These are phyloP conservation scores for Penicillium riverlandense DNA, from an alignment of 495 filamentous ascomycete genomes.

Conservation along the genomic window DNA sequence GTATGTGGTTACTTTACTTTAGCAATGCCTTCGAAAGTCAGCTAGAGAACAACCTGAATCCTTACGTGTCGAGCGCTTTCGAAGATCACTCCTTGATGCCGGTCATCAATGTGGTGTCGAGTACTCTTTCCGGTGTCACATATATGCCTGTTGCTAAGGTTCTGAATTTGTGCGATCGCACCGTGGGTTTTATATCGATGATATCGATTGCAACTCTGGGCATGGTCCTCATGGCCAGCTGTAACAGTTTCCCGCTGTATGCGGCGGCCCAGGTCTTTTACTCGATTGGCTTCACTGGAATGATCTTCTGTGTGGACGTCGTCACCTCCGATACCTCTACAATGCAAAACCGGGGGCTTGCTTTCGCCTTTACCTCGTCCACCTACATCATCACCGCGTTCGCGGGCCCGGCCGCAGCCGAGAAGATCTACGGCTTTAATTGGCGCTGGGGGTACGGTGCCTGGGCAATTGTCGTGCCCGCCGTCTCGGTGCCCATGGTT, in stretches of 20 bases:
- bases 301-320: constrained; percentile 46
- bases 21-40: constrained; percentile 35
- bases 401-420: constrained; percentile 20
- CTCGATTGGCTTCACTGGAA: constrained; percentile 44
- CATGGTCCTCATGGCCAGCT: constrained; percentile 45
- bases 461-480: constrained; percentile 50
- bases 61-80: constrained; percentile 43
- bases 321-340: constrained; percentile 55
- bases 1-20: constrained; percentile 44
- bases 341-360: constrained; percentile 50
- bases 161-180: constrained; percentile 58
- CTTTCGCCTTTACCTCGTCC: constrained; percentile 49
- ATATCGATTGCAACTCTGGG: constrained; percentile 27
- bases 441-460: constrained; percentile 54
- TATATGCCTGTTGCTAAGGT: constrained; percentile 58
- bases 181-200: constrained; percentile 46
- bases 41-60: constrained; percentile 20
- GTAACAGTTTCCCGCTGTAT: constrained; percentile 39
- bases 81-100: constrained; percentile 51
- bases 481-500: constrained; percentile 42
- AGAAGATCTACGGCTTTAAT: constrained; percentile 37
- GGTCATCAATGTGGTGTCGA: constrained; percentile 48
- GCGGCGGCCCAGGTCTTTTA: constrained; percentile 44
- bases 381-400: constrained; percentile 41
- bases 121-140: constrained; percentile 27